Base-by-base conservation (phyloP, 2,329 filamentous ascomycete genomes). In the Cytospora schulzeri region DNA sequence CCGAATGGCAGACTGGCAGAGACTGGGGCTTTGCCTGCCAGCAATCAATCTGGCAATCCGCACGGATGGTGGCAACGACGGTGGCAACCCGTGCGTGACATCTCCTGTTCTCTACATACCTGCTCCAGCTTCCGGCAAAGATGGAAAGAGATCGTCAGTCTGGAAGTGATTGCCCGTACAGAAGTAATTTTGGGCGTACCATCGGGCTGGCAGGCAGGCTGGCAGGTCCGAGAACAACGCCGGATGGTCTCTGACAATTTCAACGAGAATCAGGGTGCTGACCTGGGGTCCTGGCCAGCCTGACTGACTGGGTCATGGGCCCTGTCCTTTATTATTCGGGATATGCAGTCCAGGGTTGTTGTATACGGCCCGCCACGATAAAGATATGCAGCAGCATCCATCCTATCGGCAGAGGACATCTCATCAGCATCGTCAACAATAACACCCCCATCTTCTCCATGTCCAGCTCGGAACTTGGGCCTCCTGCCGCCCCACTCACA, bases 331-430 rank as follows among this genome's bases (percentile, higher is more conserved):
- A 51, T 48, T 24, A 9, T 24, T 41, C 59, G 59, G 59, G 33
- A 61, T 55, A 61, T 61, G 48, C 31, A 48, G 51, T 55, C 54
- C 28, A 31, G 45, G 59, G 35, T 41, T 31, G 2, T n/a, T 41
- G 38, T 41, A 41, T 61, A 61, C 60, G 60, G 60, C 60, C 60
- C 60, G 60, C 60, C 9, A 56, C 52, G 33, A 41, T 19, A n/a
- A 17, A 41, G 38, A 41, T n/a, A 19, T 41, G 38, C 38, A 41
- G 11, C 38, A 19, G 38, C 38, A 19, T 7, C 17, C 45, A 48
- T 24, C 45, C 45, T 48, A 48, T 48, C 45, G 45, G 45, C n/a
- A 48, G 19, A 48, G n/a, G 45, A 19, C 45, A 48, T 22, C 45
- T 22, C 19, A 22, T 8, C 19, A 45, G 9, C 45, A 48, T 48